A percentile compares a stretch with the other conserved stretches of the same genome.
phyloP scores from a whole-genome alignment of 768 basidiomycete species.

The Lactifluus hygrophoroides region DNA sequence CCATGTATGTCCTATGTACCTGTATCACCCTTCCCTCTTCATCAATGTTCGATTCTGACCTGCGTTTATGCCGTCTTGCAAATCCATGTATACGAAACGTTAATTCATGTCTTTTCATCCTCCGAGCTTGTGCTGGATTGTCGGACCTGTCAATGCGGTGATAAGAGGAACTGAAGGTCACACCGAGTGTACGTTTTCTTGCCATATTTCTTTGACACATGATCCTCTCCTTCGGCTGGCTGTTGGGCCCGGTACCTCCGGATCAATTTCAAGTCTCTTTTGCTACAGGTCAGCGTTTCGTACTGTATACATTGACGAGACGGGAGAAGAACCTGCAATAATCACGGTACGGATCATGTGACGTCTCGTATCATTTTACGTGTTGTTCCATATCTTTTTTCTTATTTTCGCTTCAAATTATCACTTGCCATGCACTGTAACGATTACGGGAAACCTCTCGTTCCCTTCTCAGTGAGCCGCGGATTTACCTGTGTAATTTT shows the following conservation, averaged over 20 bases:
- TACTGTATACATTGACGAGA: too few relatives aligned
- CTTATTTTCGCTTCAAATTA: too few relatives aligned
- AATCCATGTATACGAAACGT: neutral
- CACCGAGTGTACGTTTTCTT: neutral
- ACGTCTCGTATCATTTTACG: too few relatives aligned
- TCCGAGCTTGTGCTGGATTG: neutral
- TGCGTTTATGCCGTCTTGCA: neutral
- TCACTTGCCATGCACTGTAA: too few relatives aligned
- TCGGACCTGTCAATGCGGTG: neutral
- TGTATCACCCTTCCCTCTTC: neutral
- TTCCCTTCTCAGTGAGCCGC: too few relatives aligned
- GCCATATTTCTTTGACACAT: too few relatives aligned
- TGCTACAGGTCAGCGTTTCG: too few relatives aligned
- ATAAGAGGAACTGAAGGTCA: neutral
- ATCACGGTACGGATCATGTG: too few relatives aligned
- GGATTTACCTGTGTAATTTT: too few relatives aligned
- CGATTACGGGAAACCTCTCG: too few relatives aligned
- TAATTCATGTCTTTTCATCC: neutral
- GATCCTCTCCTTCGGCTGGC: neutral
- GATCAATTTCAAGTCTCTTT: neutral
- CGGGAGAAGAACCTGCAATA: too few relatives aligned
- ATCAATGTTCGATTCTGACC: neutral
- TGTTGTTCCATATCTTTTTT: too few relatives aligned
- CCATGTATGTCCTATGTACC: slow-evolving; percentile 9
- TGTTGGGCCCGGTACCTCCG: neutral